These are phyloP conservation scores for Arthrobotrys iridis DNA, from an alignment of 2,329 filamentous ascomycete species.

Conservation along the genomic window DNA sequence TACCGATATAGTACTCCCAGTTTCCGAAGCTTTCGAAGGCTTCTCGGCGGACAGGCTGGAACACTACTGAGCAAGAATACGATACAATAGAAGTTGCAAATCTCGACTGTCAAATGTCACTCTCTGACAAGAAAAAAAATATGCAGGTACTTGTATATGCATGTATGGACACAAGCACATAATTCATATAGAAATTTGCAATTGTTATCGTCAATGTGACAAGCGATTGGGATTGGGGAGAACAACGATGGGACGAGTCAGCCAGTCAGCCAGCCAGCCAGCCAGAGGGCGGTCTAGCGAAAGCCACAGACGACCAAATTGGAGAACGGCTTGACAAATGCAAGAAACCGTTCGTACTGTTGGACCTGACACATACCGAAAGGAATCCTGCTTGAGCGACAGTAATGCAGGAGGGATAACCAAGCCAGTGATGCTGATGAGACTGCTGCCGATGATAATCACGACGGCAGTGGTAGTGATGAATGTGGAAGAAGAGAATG, in stretches of 20 bases:
- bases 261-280: background rate
- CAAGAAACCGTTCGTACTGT: background rate
- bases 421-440: background rate
- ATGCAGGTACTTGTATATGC: background rate
- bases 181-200: no score
- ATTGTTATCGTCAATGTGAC: background rate
- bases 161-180: no score
- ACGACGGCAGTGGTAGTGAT: no score
- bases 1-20: constrained; percentile 22
- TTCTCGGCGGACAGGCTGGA: background rate
- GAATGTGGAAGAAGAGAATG: constrained; percentile 2
- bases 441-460: no score
- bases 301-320: background rate
- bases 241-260: background rate
- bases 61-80: background rate
- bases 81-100: background rate
- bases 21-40: constrained; percentile 8
- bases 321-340: background rate
- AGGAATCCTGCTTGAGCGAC: background rate
- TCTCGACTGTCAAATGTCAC: background rate
- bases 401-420: background rate
- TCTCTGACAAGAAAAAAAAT: background rate
- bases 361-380: background rate
- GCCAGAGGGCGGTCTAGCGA: background rate
- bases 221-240: background rate